Evolutionary conservation across 2,329 filamentous ascomycete species (phyloP), one percentile per base, ranked within the genome.

Genomic region (Pseudocercospora musae): DNA sequence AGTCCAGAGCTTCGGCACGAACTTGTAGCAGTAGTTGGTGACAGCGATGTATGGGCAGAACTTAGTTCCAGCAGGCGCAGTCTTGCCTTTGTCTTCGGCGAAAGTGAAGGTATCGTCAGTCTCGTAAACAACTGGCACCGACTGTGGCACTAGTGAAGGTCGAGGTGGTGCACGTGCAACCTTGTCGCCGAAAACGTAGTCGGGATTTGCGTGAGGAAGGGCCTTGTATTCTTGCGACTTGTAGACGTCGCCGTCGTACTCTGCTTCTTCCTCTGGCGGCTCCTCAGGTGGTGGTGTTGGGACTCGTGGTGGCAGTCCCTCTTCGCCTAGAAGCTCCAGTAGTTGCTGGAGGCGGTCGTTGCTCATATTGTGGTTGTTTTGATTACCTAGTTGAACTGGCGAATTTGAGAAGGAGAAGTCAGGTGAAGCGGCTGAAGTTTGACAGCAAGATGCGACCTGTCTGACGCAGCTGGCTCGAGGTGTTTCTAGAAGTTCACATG

Each of bases 1-100:
- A 61, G 68, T 68, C 59, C 71, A 69, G 11, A 66, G 63, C 62
- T 80, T 81, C 59, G 83, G 82, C 48, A 88, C 83, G 72, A 84
- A 90, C 59, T 76, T 80, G 65, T 84, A 81, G 0, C 86, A 85
- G 68, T 88, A 92, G 20, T 79, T 80, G 25, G 78, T 74, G 23
- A 91, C 75, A 0, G 85, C 76, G 6, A 73, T 44, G 54, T 82
- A 77, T 0, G 80, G 76, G 20, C 71, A 72, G 67, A 80, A 81
- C 37, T 60, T 62, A 50, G 76, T 71, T 21, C 68, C 70, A 20
- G 69, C 21, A 3, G 73, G 69, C 2, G 75, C 72, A 18, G 74
- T 68, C 33, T 78, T 70, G 31, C 77, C 77, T 33, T 67, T 67
- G 50, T 66, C 66, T n/a, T 50, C 20, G 48, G 71, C 68, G 48